phyloP scores from a whole-genome alignment of 192 early-diverging fungal species.

The Phycomyces nitens region DNA sequence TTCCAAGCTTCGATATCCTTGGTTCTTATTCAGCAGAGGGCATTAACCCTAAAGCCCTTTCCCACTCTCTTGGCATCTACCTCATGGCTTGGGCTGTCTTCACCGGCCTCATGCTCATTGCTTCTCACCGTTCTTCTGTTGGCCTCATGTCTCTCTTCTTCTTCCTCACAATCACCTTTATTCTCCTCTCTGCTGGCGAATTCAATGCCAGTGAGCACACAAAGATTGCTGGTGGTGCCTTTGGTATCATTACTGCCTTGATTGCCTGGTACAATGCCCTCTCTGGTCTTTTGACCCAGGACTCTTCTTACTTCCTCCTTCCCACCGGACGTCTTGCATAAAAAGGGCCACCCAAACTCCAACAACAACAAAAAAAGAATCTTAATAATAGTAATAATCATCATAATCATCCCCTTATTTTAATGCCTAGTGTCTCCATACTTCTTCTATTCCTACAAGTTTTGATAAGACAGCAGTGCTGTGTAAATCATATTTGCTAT shows the following conservation, averaged over 20 bases:
- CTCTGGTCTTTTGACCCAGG: constrained; percentile 51
- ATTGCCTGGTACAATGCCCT: constrained; percentile 77
- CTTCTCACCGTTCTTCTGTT: constrained; percentile 59
- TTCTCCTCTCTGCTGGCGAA: constrained; percentile 63
- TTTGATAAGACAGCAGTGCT: too few relatives aligned
- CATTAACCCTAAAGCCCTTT: constrained; percentile 34
- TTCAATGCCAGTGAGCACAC: constrained; percentile 44
- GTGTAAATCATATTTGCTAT: too few relatives aligned
- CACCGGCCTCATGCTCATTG: constrained; percentile 66
- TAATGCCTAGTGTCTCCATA: background rate
- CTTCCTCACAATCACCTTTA: constrained; percentile 61
- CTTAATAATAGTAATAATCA: background rate
- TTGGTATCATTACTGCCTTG: constrained; percentile 70
- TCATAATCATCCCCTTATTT: constrained; percentile 7
- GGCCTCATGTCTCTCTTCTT: constrained; percentile 66
- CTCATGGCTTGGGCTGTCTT: constrained; percentile 66
- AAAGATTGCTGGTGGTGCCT: constrained; percentile 64
- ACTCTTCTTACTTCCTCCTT: constrained; percentile 54
- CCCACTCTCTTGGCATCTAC: constrained; percentile 59
- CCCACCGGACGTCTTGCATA: constrained; percentile 36
- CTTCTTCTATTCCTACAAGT: background rate
- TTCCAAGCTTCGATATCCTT: constrained; percentile 53
- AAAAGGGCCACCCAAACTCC: background rate
- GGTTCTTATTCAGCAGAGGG: constrained; percentile 29
- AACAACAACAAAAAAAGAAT: constrained; percentile 1